Evolutionary conservation across 352 stramenopile genomes (phyloP).

Genomic region (Pythium grandisporangium): DNA sequence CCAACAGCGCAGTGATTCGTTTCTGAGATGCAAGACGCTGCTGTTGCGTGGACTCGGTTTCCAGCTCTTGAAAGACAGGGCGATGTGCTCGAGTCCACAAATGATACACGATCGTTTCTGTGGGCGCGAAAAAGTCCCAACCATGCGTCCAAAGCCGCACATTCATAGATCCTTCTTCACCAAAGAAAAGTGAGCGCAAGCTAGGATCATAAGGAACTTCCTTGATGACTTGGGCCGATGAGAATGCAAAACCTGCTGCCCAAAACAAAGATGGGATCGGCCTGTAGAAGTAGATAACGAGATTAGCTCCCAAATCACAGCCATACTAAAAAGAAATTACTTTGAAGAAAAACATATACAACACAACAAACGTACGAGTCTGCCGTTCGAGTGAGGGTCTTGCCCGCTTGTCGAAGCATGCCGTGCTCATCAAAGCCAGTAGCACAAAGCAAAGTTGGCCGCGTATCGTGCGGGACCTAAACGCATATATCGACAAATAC

Average conservation of each 20-base stretch:
- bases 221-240: slow-evolving; percentile 25
- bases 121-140: slow-evolving; percentile 88
- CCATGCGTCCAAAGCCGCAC: slow-evolving; percentile 85
- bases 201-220: slow-evolving; percentile 83
- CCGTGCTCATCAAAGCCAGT: slow-evolving; percentile 40
- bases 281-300: slow-evolving; percentile 10
- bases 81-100: slow-evolving; percentile 82
- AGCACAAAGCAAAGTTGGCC: slow-evolving; percentile 54
- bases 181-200: slow-evolving; percentile 90
- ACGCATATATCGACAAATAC: neutral
- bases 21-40: slow-evolving; percentile 21
- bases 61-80: slow-evolving; percentile 65
- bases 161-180: slow-evolving; percentile 90
- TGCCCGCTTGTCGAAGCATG: slow-evolving; percentile 51
- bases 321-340: no score
- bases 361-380: slow-evolving; percentile 1
- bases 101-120: slow-evolving; percentile 76
- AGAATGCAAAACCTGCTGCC: slow-evolving; percentile 72
- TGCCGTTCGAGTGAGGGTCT: slow-evolving; percentile 26
- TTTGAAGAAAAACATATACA: neutral
- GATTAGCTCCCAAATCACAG: no score
- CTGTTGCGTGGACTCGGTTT: slow-evolving; percentile 19
- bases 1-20: slow-evolving; percentile 6
- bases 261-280: slow-evolving; percentile 54
- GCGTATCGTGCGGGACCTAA: slow-evolving; percentile 33